phyloP scores from a whole-genome alignment of 352 stramenopile genomes.

The Globisporangium alternatum region DNA sequence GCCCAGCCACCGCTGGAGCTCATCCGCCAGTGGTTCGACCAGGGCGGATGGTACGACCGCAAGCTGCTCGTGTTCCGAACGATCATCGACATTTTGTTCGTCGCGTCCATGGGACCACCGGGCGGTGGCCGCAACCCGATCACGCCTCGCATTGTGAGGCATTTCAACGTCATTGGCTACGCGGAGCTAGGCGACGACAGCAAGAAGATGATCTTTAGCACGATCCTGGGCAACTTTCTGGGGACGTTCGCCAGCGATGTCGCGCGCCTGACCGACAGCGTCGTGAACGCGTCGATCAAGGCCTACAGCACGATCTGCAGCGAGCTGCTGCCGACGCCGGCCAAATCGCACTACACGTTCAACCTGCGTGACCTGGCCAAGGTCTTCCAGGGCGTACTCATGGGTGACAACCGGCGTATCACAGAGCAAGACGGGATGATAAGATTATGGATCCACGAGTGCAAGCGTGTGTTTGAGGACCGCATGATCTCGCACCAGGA shows the following conservation, averaged over 20 bases:
- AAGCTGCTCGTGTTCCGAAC: conserved; percentile 90
- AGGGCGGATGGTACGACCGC: conserved; percentile 93
- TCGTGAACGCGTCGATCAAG: conserved; percentile 86
- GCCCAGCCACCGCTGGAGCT: conserved; percentile 94
- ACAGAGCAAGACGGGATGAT: conserved; percentile 60
- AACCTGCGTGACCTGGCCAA: conserved; percentile 94
- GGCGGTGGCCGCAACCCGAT: conserved; percentile 92
- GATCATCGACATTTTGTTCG: conserved; percentile 88
- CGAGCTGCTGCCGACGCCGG: conserved; percentile 90
- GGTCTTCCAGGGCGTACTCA: conserved; percentile 91
- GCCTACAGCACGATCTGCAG: conserved; percentile 91
- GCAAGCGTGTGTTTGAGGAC: conserved; percentile 93
- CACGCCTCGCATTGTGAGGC: conserved; percentile 86
- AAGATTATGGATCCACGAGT: conserved; percentile 92
- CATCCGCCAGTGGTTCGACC: conserved; percentile 93
- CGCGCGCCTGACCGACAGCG: conserved; percentile 44
- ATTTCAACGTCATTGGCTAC: conserved; percentile 94
- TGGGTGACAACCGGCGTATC: conserved; percentile 79
- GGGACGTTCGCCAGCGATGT: conserved; percentile 47
- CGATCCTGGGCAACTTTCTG: conserved; percentile 90
- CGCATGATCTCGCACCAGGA: conserved; percentile 90
- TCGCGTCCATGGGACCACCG: conserved; percentile 90
- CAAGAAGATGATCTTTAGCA: conserved; percentile 91
- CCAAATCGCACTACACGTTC: conserved; percentile 96
- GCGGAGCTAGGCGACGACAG: conserved; percentile 87